Conservation (phyloP, 495 filamentous ascomycete genomes). For the Penicillium goetzii region DNA sequence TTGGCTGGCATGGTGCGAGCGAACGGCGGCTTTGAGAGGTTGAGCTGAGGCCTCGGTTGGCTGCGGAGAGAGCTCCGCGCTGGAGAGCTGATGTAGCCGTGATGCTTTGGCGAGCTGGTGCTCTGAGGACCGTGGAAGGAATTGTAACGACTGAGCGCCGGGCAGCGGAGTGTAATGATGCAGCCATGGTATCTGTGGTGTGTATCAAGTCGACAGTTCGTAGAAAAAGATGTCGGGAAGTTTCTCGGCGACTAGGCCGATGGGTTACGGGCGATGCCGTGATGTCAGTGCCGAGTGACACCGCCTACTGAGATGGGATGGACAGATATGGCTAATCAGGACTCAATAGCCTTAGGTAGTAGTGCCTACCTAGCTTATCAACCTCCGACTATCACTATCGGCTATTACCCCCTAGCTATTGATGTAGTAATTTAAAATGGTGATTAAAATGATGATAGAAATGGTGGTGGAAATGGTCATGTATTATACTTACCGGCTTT, state of each 20-base stretch:
- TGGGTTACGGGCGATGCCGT: slow-evolving; percentile 19
- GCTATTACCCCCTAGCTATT: too few relatives aligned
- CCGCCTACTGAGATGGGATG: slow-evolving; percentile 26
- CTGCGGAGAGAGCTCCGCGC: slow-evolving; percentile 23
- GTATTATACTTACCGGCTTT: too few relatives aligned
- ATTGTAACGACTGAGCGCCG: slow-evolving; percentile 26
- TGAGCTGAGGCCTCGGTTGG: slow-evolving; percentile 21
- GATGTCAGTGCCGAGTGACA: slow-evolving; percentile 39
- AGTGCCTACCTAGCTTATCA: too few relatives aligned
- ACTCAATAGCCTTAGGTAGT: too few relatives aligned
- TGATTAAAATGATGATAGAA: too few relatives aligned
- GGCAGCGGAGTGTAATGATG: slow-evolving; percentile 24
- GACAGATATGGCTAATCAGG: neutral
- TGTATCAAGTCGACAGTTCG: neutral
- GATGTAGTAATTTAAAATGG: too few relatives aligned
- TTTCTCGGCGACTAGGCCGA: slow-evolving; percentile 7
- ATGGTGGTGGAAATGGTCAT: too few relatives aligned
- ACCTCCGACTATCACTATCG: too few relatives aligned
- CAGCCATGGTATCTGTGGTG: slow-evolving; percentile 29
- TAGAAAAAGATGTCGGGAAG: neutral
- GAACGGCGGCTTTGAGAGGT: slow-evolving; percentile 11
- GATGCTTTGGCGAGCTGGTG: slow-evolving; percentile 17
- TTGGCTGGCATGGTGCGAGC: neutral
- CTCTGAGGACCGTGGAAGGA: slow-evolving; percentile 20
- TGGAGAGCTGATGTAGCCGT: slow-evolving; percentile 19